Conservation (phyloP, 129 eudicot genomes). For the Lactuca sativa region DNA sequence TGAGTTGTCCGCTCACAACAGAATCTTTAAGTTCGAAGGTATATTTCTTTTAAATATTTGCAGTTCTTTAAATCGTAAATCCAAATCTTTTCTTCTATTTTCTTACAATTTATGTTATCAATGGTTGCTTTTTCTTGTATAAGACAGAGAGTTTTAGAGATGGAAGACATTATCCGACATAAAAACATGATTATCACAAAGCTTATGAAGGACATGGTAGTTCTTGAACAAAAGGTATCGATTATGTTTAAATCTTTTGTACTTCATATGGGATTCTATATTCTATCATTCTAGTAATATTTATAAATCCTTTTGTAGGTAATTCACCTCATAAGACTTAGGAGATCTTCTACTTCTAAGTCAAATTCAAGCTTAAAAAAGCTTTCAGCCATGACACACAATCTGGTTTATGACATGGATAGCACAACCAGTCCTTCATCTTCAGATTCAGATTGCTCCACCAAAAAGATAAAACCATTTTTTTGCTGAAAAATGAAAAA, state of each 20-base stretch:
- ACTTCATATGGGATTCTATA: neutral
- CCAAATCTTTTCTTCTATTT: neutral
- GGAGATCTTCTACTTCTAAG: constrained; percentile 60
- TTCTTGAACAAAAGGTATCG: constrained; percentile 80
- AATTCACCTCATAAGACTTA: constrained; percentile 56
- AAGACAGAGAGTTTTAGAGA: constrained; percentile 67
- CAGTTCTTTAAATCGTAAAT: neutral
- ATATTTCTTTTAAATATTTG: neutral
- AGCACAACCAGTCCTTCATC: constrained; percentile 66
- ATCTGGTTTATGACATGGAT: constrained; percentile 72
- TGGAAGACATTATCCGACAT: constrained; percentile 77
- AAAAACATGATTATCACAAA: constrained; percentile 73
- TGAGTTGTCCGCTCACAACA: constrained; percentile 59
- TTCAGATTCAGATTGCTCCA: constrained; percentile 68
- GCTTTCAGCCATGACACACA: constrained; percentile 62
- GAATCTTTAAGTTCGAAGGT: constrained; percentile 70
- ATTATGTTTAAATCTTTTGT: neutral
- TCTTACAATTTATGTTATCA: neutral
- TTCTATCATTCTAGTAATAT: neutral
- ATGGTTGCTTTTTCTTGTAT: neutral
- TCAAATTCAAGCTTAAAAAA: constrained; percentile 35
- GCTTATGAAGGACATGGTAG: constrained; percentile 67
- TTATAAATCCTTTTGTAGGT: constrained; percentile 36
- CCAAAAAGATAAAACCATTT: constrained; percentile 25
- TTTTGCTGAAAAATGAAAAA: constrained; percentile 6